Conservation (phyloP, 495 filamentous ascomycete genomes). For the Parathielavia appendiculata region DNA sequence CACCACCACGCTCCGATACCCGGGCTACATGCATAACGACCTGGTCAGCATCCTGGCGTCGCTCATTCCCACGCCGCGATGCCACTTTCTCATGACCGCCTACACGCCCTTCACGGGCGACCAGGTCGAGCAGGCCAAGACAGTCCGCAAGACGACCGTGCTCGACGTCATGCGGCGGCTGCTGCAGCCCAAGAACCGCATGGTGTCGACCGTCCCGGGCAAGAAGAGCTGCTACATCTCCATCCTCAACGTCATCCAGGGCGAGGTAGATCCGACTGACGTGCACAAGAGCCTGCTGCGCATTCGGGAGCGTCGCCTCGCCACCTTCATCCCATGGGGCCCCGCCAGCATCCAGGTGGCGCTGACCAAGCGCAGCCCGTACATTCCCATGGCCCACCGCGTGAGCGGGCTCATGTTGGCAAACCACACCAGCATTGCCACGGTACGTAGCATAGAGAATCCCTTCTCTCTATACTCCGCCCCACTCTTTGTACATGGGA, state of each 20-base stretch:
- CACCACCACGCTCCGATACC: constrained; percentile 92
- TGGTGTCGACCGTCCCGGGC: constrained; percentile 92
- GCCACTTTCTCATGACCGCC: constrained; percentile 96
- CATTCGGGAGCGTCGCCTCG: constrained; percentile 88
- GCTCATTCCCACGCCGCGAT: constrained; percentile 90
- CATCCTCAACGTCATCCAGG: constrained; percentile 97
- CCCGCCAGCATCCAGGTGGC: constrained; percentile 97
- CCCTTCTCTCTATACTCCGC: too few relatives aligned
- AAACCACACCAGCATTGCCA: constrained; percentile 96
- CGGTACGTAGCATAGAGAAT: constrained; percentile 43
- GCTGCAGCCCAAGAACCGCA: constrained; percentile 95
- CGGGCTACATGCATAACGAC: constrained; percentile 99
- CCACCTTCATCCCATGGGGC: constrained; percentile 99
- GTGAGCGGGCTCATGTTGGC: constrained; percentile 96
- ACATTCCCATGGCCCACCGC: constrained; percentile 83
- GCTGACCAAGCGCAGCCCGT: constrained; percentile 91
- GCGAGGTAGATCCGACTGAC: constrained; percentile 95
- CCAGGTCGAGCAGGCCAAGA: constrained; percentile 92
- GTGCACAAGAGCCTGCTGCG: constrained; percentile 95
- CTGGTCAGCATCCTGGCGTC: constrained; percentile 94
- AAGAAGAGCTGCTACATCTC: constrained; percentile 99
- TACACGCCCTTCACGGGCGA: constrained; percentile 97
- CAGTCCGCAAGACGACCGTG: constrained; percentile 94
- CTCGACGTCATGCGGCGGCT: constrained; percentile 95
- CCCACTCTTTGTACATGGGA: too few relatives aligned